These are phyloP conservation scores for Candida tibetensis DNA, from an alignment of 805 yeast genomes.

Conservation along the genomic window DNA sequence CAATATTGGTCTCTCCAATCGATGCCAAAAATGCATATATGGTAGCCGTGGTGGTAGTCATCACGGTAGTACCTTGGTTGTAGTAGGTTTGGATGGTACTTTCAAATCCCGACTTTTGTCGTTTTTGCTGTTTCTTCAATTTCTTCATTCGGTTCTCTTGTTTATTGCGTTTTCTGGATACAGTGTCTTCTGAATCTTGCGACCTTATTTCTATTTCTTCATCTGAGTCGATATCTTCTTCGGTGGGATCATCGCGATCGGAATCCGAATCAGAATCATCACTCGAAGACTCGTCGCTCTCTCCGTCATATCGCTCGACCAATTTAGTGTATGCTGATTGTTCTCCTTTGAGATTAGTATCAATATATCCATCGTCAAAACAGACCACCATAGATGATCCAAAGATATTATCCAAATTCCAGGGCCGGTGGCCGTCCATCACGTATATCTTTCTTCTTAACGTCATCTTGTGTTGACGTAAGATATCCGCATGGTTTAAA, in stretches of 20 bases:
- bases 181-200: conserved; percentile 25
- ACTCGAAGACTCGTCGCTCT: conserved; percentile 31
- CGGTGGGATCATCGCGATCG: conserved; percentile 32
- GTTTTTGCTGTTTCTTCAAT: conserved; percentile 39
- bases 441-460: conserved; percentile 67
- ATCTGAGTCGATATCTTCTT: conserved; percentile 24
- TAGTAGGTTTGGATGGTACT: conserved; percentile 70
- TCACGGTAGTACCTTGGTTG: conserved; percentile 74
- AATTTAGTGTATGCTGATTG: conserved; percentile 59
- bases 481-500: conserved; percentile 15
- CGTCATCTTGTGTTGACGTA: conserved; percentile 13
- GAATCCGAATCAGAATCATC: conserved; percentile 29
- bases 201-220: conserved; percentile 17
- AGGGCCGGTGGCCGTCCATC: conserved; percentile 91
- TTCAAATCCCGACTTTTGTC: conserved; percentile 46
- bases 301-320: conserved; percentile 32
- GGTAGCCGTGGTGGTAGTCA: conserved; percentile 73
- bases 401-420: conserved; percentile 91
- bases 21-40: conserved; percentile 75
- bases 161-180: conserved; percentile 25
- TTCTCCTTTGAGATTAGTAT: conserved; percentile 54
- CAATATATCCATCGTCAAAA: conserved; percentile 81
- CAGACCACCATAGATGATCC: conserved; percentile 77
- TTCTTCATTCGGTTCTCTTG: conserved; percentile 26
- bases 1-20: conserved; percentile 76